Base-by-base conservation (phyloP, 2,329 filamentous ascomycete genomes). In the Cordyceps javanica region DNA sequence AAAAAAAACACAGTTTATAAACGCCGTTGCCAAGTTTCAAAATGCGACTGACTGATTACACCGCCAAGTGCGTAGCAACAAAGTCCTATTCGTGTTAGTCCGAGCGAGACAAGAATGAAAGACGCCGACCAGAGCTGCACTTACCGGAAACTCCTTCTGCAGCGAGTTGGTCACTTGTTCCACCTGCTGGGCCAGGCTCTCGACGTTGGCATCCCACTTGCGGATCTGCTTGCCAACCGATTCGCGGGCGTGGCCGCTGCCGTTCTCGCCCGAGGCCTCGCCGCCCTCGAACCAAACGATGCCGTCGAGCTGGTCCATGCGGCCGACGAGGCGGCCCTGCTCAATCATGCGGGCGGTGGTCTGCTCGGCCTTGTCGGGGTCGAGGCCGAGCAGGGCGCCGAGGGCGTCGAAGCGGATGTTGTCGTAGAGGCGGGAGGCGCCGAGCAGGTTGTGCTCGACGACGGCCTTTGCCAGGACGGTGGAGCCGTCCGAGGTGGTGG, bases 311-410 rank as follows among this genome's bases (percentile, higher is more conserved):
- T 99, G 94, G 72, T 99, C 93, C 67, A 99, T 97, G 58, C 88
- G 86, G 8, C 93, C 94, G 3, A 88, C 83, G 53, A 99, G 74
- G 32, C 94, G 85, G 10, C 90, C 91, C 72, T 97, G 92, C 76
- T 97, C 92, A 65, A 99, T 90, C 94, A 99, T 99, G 65, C 85
- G 82, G 5, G 93, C 91, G 13, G 93, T 94, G 55, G 94, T 97
- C 59, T 89, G 86, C 76, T 99, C 94, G 3, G 93, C 93, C 70
- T 87, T 88, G 53, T 89, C 89, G 0, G 83, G 84, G 59, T 90
- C 84, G 5, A 97, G 79, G 0, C 90, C 91, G 14, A 99, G 77
- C 38, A 97, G 80, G 39, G 80, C 75, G 0, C 87, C 94, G 1
- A 99, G 79, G 26, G 86, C 86, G 58, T 89, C 86, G 63, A 91